phyloP scores from a whole-genome alignment of 768 basidiomycete genomes.

The Lactarius trivialis region DNA sequence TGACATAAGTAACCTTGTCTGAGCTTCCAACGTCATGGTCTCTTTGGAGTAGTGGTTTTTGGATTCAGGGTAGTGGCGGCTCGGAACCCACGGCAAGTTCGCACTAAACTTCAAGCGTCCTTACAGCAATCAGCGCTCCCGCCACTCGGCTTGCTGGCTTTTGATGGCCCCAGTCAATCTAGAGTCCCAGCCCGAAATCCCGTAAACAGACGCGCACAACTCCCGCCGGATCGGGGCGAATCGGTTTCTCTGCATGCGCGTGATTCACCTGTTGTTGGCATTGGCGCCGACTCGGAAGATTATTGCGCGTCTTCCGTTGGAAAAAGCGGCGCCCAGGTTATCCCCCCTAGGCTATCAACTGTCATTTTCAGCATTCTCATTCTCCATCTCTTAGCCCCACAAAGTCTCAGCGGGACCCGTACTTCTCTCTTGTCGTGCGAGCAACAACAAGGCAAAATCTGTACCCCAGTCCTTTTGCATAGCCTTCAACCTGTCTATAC shows the following conservation, averaged over 20 bases:
- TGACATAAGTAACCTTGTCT: slow-evolving; percentile 5
- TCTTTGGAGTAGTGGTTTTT: no score
- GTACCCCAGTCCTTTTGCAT: slow-evolving; percentile 32
- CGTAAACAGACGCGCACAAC: slow-evolving; percentile 37
- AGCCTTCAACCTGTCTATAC: slow-evolving; percentile 24
- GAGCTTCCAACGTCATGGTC: slow-evolving; percentile 12
- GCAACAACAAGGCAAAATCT: slow-evolving; percentile 34
- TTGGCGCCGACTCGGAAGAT: neutral
- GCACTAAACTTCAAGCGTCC: neutral
- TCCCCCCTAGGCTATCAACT: slow-evolving; percentile 22
- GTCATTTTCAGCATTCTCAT: slow-evolving; percentile 25
- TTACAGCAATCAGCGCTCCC: slow-evolving; percentile 25
- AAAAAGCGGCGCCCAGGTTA: slow-evolving; percentile 17
- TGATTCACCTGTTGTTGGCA: neutral
- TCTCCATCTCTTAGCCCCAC: slow-evolving; percentile 19
- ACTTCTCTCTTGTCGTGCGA: slow-evolving; percentile 9
- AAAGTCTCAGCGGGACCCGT: slow-evolving; percentile 28
- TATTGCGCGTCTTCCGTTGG: no score
- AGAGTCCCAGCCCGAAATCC: slow-evolving; percentile 49
- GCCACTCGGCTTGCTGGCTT: slow-evolving; percentile 15
- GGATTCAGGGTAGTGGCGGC: slow-evolving; percentile 14
- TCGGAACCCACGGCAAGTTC: slow-evolving; percentile 20
- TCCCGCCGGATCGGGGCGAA: neutral
- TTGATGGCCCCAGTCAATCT: neutral
- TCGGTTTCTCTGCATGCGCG: neutral